Conservation (phyloP, 2,329 filamentous ascomycete genomes). For the Triangularia setosa region DNA sequence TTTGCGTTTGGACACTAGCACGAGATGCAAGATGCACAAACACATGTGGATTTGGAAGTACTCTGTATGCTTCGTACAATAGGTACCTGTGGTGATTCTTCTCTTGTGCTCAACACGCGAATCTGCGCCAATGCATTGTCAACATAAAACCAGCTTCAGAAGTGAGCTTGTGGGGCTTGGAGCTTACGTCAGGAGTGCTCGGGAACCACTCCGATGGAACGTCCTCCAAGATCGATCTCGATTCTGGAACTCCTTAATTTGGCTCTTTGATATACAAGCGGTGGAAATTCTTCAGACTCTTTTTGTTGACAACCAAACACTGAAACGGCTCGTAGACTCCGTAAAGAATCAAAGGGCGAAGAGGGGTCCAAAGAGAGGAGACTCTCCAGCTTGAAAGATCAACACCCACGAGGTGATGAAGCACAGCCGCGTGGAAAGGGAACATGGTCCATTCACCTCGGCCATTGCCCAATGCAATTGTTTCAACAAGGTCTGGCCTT, state of each 20-base stretch:
- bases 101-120: not conserved
- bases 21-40: not conserved
- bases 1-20: conserved; percentile 13
- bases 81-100: not conserved
- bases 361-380: not conserved
- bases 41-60: not conserved
- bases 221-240: not conserved
- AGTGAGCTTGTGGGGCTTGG: not conserved
- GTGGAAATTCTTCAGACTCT: not conserved
- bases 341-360: not conserved
- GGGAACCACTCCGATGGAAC: not conserved
- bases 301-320: not conserved
- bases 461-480: not conserved
- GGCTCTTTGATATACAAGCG: not conserved
- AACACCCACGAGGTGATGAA: not conserved
- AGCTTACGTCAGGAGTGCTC: not conserved
- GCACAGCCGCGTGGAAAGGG: conserved; percentile 7
- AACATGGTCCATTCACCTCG: not conserved
- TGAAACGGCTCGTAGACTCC: not conserved
- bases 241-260: not conserved
- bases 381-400: not conserved
- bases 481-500: not conserved
- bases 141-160: not conserved
- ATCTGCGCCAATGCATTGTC: conserved; percentile 1
- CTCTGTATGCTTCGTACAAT: not conserved